These are phyloP conservation scores for Fagopyrum esculentum DNA, from an alignment of 148 eudicot species.

Conservation along the genomic window DNA sequence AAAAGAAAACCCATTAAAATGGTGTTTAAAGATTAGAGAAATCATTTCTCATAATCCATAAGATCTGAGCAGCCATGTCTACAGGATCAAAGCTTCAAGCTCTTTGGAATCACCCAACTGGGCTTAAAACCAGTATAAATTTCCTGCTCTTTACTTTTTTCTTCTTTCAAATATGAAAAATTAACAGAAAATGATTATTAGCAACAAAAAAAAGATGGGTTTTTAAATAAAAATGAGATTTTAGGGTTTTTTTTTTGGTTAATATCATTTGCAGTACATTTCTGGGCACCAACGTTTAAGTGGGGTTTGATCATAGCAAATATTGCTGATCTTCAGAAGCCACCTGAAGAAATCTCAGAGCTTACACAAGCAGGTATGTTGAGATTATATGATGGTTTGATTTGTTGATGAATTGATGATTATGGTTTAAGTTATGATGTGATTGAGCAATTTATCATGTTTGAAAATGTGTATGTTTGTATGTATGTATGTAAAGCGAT, in stretches of 20 bases:
- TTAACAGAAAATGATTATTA: not conserved
- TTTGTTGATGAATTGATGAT: not conserved
- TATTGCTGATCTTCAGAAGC: slow-evolving; percentile 18
- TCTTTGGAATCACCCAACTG: slow-evolving; percentile 56
- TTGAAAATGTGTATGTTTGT: not conserved
- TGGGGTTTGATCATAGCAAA: slow-evolving; percentile 21
- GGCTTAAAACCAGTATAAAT: slow-evolving; percentile 43
- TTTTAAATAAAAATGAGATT: not conserved
- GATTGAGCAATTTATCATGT: not conserved
- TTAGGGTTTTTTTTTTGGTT: not conserved
- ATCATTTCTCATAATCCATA: not conserved
- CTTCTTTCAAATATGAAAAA: not conserved
- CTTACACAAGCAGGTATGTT: slow-evolving; percentile 17
- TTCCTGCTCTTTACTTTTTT: not conserved
- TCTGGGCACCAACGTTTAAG: slow-evolving; percentile 22
- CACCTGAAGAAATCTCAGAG: slow-evolving; percentile 16
- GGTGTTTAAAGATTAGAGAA: not conserved
- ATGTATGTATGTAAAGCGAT: slow-evolving; percentile 8
- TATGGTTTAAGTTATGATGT: not conserved
- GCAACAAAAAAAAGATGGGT: not conserved
- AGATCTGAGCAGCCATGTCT: slow-evolving; percentile 14
- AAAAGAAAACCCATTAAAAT: not conserved
- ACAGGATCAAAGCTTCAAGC: slow-evolving; percentile 38
- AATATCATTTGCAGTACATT: slow-evolving; percentile 15
- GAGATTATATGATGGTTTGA: not conserved